Conservation (phyloP, 768 basidiomycete species). For the Kondoa subrosea region DNA sequence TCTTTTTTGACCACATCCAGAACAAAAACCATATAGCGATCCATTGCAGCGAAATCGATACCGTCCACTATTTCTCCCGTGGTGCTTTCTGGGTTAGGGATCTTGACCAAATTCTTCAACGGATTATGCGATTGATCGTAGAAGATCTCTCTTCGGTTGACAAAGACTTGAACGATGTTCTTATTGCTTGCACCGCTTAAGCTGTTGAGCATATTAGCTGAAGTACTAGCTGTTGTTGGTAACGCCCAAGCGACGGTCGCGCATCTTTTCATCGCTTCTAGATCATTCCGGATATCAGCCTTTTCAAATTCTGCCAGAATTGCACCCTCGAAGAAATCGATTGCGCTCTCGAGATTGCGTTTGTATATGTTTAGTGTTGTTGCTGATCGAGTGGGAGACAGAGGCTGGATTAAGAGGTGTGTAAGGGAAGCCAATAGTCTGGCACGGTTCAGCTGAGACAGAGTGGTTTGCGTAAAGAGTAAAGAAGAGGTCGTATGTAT, state of each 20-base stretch:
- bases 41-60: constrained; percentile 85
- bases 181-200: constrained; percentile 49
- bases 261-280: constrained; percentile 52
- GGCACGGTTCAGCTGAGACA: constrained; percentile 32
- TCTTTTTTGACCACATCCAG: constrained; percentile 51
- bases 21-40: constrained; percentile 61
- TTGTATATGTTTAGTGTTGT: constrained; percentile 37
- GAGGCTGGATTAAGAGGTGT: constrained; percentile 44
- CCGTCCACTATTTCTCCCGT: constrained; percentile 32
- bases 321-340: constrained; percentile 73
- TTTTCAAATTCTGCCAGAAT: constrained; percentile 74
- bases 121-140: constrained; percentile 74
- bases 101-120: constrained; percentile 44
- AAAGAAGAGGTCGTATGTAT: constrained; percentile 47
- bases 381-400: constrained; percentile 60
- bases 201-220: constrained; percentile 35
- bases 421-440: constrained; percentile 55
- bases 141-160: constrained; percentile 85
- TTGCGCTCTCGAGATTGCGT: constrained; percentile 52
- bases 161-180: constrained; percentile 72
- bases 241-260: constrained; percentile 50
- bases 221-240: constrained; percentile 39
- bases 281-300: constrained; percentile 59
- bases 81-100: constrained; percentile 26
- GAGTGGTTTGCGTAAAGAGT: constrained; percentile 51